Evolutionary conservation across 2,329 filamentous ascomycete species (phyloP).

Genomic region (Colletotrichum sp.): DNA sequence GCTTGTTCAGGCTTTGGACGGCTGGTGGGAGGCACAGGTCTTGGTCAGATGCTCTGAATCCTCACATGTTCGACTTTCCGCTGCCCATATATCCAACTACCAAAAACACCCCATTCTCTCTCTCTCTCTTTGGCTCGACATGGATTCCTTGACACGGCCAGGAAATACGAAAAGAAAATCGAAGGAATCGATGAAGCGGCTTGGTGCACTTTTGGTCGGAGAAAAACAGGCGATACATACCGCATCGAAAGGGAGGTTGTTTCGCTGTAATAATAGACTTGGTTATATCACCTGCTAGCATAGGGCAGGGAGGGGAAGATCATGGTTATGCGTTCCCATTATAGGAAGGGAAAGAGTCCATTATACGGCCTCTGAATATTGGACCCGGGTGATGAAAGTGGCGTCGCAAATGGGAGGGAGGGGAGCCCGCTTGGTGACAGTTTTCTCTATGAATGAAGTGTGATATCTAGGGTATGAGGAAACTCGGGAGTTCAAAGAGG

Average conservation of each 20-base stretch:
- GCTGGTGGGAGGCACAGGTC: background rate
- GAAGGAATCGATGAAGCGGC: constrained; percentile 2
- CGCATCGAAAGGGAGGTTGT: constrained; percentile 20
- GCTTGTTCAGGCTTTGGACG: constrained; percentile 2
- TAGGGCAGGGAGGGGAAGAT: background rate
- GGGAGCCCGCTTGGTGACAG: background rate
- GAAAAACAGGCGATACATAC: constrained; percentile 11
- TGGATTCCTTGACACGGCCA: background rate
- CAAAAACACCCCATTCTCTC: background rate
- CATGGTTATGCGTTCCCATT: background rate
- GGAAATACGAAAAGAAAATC: background rate
- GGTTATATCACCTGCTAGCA: constrained; percentile 28
- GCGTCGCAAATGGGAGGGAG: background rate
- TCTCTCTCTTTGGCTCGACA: constrained; percentile 1
- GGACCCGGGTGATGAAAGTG: constrained; percentile 1
- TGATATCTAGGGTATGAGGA: constrained; percentile 21
- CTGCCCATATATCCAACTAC: constrained; percentile 9
- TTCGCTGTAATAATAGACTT: constrained; percentile 34
- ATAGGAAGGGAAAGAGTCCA: background rate
- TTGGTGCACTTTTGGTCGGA: constrained; percentile 4
- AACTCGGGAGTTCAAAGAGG: constrained; percentile 21
- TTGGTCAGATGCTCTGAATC: background rate
- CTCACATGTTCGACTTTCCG: constrained; percentile 6
- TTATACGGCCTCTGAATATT: constrained; percentile 4
- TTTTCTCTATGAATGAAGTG: constrained; percentile 6